These are phyloP conservation scores for Glycine latifolia DNA, from an alignment of 306 rosid species.

Conservation along the genomic window DNA sequence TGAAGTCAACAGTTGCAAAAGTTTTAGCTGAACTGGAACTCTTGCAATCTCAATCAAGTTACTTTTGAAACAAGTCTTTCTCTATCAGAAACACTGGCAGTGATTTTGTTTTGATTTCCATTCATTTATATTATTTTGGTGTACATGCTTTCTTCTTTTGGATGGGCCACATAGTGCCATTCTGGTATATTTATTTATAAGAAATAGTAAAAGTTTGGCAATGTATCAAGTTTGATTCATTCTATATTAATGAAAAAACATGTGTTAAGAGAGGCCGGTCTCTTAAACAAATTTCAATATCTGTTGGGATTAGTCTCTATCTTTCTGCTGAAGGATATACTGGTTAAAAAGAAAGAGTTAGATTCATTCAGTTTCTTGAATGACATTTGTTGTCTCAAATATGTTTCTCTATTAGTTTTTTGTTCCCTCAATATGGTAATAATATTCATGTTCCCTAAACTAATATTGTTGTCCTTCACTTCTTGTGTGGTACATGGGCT, in stretches of 20 bases:
- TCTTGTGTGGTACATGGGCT: not conserved
- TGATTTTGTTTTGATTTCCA: slow-evolving; percentile 42
- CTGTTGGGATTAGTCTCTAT: no score
- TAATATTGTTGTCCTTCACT: not conserved
- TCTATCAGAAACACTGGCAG: slow-evolving; percentile 28
- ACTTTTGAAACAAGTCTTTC: slow-evolving; percentile 60
- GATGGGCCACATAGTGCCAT: slow-evolving; percentile 9
- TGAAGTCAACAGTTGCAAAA: slow-evolving; percentile 79
- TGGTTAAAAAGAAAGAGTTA: no score
- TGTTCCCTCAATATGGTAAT: not conserved
- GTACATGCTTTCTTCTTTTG: slow-evolving; percentile 43
- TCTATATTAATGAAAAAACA: no score
- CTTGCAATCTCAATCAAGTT: slow-evolving; percentile 75
- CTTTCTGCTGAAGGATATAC: no score
- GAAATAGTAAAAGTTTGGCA: slow-evolving; percentile 28
- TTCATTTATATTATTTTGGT: slow-evolving; percentile 42
- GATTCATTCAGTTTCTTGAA: slow-evolving; percentile 23
- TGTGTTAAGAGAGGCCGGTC: not conserved
- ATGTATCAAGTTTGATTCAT: slow-evolving; percentile 1
- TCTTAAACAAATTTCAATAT: no score
- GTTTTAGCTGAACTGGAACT: slow-evolving; percentile 78
- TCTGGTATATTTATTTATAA: slow-evolving; percentile 25
- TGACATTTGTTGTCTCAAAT: not conserved
- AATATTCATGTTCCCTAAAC: not conserved
- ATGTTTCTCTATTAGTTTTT: not conserved